Evolutionary conservation across 2,329 filamentous ascomycete species (phyloP), one percentile per base, ranked within the genome.

Genomic region (Tolypocladium tropicale): DNA sequence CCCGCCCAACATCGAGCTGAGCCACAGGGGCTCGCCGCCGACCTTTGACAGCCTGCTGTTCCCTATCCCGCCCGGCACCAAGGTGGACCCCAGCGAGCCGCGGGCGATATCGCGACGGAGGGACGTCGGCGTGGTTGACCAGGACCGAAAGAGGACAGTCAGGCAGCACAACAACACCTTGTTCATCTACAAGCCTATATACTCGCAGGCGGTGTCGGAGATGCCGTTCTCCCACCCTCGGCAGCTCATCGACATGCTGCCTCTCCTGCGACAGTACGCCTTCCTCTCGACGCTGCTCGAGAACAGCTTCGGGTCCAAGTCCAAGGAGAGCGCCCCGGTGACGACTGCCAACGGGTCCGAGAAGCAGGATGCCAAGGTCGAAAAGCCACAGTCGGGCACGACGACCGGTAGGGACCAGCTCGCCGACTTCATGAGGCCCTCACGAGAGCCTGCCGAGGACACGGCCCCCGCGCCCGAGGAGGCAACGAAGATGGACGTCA

Each of bases 151-250:
- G 1, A 56, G 68, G 6, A 57, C 59, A 2, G 60, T 67, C 7
- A 74, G 70, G 48, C 68, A 61, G 3, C 80, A 85, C 62, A 68
- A 71, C 14, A 88, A 86, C 64, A 83, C 79, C 0, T 75, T 94
- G 1, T 83, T 83, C 60, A 81, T 90, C 21, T 83, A 88, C 55
- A 90, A 89, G 68, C 81, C 83, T 2, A 88, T 90, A 10, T 90
- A 86, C 61, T 86, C 85, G 0, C 80, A 85, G 56, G 76, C 78
- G 3, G 69, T 95, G 10, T 80, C 79, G 1, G 82, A 86, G 55
- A 75, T 94, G 34, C 84, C 88, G 0, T 93, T 95, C 65, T 82
- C 83, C 2, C 90, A 95, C 64, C 90, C 90, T 0, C 81, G 84
- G 53, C 89, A 95, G 65, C 73, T 95, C 4, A 74, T 92, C 7